phyloP scores from a whole-genome alignment of 2,329 filamentous ascomycete species.

The Pyrenochaeta sp. region DNA sequence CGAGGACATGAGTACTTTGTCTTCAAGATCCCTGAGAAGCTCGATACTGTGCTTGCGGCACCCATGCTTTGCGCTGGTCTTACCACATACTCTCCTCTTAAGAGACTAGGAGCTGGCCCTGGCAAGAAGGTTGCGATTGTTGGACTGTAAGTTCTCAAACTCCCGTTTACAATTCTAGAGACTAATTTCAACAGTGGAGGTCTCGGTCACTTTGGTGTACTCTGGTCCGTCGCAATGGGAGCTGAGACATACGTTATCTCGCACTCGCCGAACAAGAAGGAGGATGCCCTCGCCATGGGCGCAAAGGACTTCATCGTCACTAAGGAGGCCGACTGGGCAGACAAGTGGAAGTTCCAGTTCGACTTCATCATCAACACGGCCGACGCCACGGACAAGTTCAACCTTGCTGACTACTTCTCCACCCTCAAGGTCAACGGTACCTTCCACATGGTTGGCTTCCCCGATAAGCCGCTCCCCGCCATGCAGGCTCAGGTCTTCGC shows the following conservation, averaged over 20 bases:
- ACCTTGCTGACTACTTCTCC: slow-evolving; percentile 74
- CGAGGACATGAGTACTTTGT: slow-evolving; percentile 79
- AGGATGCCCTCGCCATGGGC: slow-evolving; percentile 65
- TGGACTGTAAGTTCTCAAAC: slow-evolving; percentile 59
- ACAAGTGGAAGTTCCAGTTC: slow-evolving; percentile 66
- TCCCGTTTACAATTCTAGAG: neutral
- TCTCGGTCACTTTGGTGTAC: slow-evolving; percentile 59
- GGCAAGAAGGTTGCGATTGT: slow-evolving; percentile 82
- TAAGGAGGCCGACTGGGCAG: slow-evolving; percentile 65
- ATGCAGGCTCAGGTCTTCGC: slow-evolving; percentile 79
- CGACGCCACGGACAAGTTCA: slow-evolving; percentile 72
- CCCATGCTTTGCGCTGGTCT: slow-evolving; percentile 87
- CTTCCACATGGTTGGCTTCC: slow-evolving; percentile 82
- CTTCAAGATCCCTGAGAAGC: slow-evolving; percentile 77
- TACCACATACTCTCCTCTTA: slow-evolving; percentile 79
- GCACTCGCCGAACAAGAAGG: slow-evolving; percentile 66
- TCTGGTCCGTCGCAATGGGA: slow-evolving; percentile 61
- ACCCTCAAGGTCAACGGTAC: slow-evolving; percentile 82
- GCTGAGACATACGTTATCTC: slow-evolving; percentile 70
- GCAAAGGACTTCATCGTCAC: slow-evolving; percentile 68
- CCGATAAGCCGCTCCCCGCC: slow-evolving; percentile 74
- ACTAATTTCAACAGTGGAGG: slow-evolving; percentile 48
- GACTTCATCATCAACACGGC: slow-evolving; percentile 81
- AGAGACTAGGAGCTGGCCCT: slow-evolving; percentile 75
- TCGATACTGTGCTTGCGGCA: slow-evolving; percentile 68